Evolutionary conservation across 23 red algal genomes (phyloP), one percentile per base, ranked within the genome.

Genomic region (Cyanidium caldarium): DNA sequence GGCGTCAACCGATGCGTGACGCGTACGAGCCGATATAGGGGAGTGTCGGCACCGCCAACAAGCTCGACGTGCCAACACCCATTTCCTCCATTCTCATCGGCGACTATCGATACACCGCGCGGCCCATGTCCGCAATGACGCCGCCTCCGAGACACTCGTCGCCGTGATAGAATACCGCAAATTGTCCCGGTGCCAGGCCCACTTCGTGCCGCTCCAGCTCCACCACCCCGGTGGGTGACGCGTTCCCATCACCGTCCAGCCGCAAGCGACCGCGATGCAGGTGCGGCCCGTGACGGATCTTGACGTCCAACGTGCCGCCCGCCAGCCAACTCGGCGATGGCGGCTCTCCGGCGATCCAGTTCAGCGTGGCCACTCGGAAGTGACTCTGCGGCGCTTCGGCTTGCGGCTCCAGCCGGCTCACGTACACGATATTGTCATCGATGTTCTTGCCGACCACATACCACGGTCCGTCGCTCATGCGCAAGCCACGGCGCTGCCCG

Each of bases 151-250:
- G 46, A 30, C 91, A 96, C 40, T 72, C 45, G 43, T 58, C 72
- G 30, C 75, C 71, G 16, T 65, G 38, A 69, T 96, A 96, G 73
- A 96, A 96, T 21, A 75, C 91, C 33, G 84, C 77, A 72, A 88
- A 96, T 56, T 96, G 91, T 26, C 91, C 91, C 0, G 91, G 73
- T 38, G 91, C 91, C 1, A 96, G 70, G 17, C 83, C 91, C 13
- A 67, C 65, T 17, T 87, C 83, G 23, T 68, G 57, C 29, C 10
- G 69, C 2, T 80, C 68, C 0, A 78, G 58, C 1, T 20, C 34
- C 0, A 96, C 71, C 2, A 76, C 66, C 34, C 76, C 78, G 19
- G 34, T 45, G n/a, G n/a, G n/a, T n/a, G n/a, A n/a, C n/a, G n/a
- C n/a, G n/a, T n/a, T n/a, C n/a, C n/a, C n/a, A n/a, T n/a, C n/a